A percentile compares a stretch with the other conserved stretches of the same genome.
These are phyloP conservation scores for Pseudogymnoascus sp. DNA, from an alignment of 2,329 filamentous ascomycete genomes.

Conservation along the genomic window DNA sequence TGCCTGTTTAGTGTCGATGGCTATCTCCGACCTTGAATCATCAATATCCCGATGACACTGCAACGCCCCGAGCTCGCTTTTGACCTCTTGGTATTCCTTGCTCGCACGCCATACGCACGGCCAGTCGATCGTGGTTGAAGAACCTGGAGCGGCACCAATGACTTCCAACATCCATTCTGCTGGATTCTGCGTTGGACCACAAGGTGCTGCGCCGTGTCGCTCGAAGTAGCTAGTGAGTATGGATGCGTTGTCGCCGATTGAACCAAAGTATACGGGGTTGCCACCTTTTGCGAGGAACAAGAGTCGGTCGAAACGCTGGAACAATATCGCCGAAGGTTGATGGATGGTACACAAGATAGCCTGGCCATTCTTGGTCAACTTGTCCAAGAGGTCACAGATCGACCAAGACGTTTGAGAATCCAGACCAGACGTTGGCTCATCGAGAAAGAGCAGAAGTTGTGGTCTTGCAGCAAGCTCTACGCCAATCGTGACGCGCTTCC, in stretches of 20 bases:
- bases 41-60: slow-evolving; percentile 33
- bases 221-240: slow-evolving; percentile 55
- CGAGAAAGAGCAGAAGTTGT: slow-evolving; percentile 76
- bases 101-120: slow-evolving; percentile 49
- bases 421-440: slow-evolving; percentile 86
- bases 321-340: slow-evolving; percentile 45
- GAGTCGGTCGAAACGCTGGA: slow-evolving; percentile 50
- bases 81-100: slow-evolving; percentile 32
- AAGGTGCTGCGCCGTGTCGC: neutral
- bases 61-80: slow-evolving; percentile 45
- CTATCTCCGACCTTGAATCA: slow-evolving; percentile 19
- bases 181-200: slow-evolving; percentile 43
- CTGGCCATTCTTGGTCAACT: slow-evolving; percentile 48
- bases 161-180: slow-evolving; percentile 68
- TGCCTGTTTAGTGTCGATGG: slow-evolving; percentile 13
- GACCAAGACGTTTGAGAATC: slow-evolving; percentile 63
- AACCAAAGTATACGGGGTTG: slow-evolving; percentile 61
- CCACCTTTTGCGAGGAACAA: slow-evolving; percentile 58
- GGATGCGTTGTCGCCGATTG: slow-evolving; percentile 52
- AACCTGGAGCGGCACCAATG: slow-evolving; percentile 52
- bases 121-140: slow-evolving; percentile 54
- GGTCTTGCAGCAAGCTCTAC: slow-evolving; percentile 89
- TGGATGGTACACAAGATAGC: slow-evolving; percentile 49
- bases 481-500: slow-evolving; percentile 61
- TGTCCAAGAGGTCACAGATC: slow-evolving; percentile 53